Evolutionary conservation across 805 yeast species (phyloP).

Genomic region (Ascoidea rubescens): DNA sequence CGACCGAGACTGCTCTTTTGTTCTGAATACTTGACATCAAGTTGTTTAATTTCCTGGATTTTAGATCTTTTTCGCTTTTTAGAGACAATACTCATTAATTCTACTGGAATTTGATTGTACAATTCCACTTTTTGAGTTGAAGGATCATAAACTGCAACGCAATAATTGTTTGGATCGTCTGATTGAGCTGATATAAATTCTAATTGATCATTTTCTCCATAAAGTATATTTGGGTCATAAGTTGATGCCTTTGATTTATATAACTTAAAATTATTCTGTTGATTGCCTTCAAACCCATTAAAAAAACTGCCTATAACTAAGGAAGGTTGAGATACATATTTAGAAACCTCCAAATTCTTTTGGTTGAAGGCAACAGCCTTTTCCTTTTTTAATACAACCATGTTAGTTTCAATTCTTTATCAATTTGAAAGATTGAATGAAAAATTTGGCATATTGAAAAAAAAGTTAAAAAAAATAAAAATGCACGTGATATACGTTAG

Average conservation of each 20-base stretch:
- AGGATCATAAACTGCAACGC: conserved; percentile 70
- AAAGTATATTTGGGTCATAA: conserved; percentile 45
- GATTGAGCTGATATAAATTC: background rate
- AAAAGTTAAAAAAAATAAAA: too few species aligned
- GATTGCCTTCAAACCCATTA: conserved; percentile 58
- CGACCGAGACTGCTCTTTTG: conserved; percentile 84
- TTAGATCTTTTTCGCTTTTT: conserved; percentile 38
- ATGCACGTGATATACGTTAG: too few species aligned
- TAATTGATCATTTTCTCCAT: conserved; percentile 19
- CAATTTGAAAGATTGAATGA: too few species aligned
- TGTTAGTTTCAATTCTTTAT: too few species aligned
- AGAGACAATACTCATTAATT: conserved; percentile 50
- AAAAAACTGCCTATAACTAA: conserved; percentile 61
- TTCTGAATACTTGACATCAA: conserved; percentile 28
- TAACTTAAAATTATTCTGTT: conserved; percentile 44
- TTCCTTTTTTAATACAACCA: too few species aligned
- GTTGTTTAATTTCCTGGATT: conserved; percentile 56
- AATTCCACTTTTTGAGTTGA: conserved; percentile 49
- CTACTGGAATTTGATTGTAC: conserved; percentile 42
- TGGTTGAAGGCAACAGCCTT: background rate
- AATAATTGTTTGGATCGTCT: conserved; percentile 30
- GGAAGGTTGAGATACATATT: conserved; percentile 21
- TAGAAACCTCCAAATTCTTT: background rate
- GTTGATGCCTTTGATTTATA: conserved; percentile 48
- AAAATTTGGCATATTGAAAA: too few species aligned